Evolutionary conservation across 2,329 filamentous ascomycete genomes (phyloP).

Genomic region (Fusarium pilosicola): DNA sequence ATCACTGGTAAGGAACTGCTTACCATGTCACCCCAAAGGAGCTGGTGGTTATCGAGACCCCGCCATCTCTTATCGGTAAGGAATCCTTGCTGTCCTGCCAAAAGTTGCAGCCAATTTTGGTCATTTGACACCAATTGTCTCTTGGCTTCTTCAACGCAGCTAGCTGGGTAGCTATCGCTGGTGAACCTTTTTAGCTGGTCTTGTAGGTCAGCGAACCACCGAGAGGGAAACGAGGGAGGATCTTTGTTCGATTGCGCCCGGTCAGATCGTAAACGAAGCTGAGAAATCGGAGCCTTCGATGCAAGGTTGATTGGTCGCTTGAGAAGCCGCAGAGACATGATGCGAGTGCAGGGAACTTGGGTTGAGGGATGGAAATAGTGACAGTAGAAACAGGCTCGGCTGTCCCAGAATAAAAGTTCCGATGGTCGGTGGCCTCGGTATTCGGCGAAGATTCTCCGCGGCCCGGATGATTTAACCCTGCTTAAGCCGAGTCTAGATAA

Average conservation of each 20-base stretch:
- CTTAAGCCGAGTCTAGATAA: background rate
- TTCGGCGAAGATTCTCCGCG: background rate
- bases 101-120: slow-evolving; percentile 13
- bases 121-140: background rate
- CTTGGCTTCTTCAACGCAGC: slow-evolving; percentile 2
- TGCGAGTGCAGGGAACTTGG: background rate
- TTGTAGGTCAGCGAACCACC: slow-evolving; percentile 31
- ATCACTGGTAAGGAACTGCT: background rate
- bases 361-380: background rate
- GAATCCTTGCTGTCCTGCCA: slow-evolving; percentile 22
- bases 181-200: background rate
- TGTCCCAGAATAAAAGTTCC: background rate
- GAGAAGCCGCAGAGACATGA: background rate
- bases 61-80: slow-evolving; percentile 21
- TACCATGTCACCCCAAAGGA: slow-evolving; percentile 35
- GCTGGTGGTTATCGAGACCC: slow-evolving; percentile 16
- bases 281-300: background rate
- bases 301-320: background rate
- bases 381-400: background rate
- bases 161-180: background rate
- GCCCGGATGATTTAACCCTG: background rate
- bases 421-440: background rate
- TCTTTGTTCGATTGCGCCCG: background rate
- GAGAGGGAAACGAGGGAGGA: background rate
- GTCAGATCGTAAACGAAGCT: background rate